phyloP scores from a whole-genome alignment of 306 rosid species.

The Gastrolobium bilobum region DNA sequence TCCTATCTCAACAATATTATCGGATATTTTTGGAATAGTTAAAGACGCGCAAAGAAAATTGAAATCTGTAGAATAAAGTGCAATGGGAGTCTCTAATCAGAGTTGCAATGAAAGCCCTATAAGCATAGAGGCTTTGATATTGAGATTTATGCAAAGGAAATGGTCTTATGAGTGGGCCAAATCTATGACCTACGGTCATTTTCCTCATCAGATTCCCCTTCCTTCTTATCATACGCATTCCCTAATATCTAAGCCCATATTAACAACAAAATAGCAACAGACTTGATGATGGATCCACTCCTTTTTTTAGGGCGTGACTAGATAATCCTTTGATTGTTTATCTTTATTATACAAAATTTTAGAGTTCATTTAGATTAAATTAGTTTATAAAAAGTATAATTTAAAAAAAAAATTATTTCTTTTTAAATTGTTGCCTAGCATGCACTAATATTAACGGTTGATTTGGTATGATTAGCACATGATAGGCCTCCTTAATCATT shows the following conservation, averaged over 20 bases:
- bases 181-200: constrained; percentile 36
- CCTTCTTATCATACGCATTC: constrained; percentile 51
- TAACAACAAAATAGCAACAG: constrained; percentile 49
- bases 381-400: background rate
- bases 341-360: no score
- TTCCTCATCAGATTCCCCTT: constrained; percentile 52
- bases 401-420: no score
- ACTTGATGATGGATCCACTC: constrained; percentile 41
- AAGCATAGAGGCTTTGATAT: constrained; percentile 3
- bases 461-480: constrained; percentile 3
- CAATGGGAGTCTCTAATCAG: background rate
- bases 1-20: background rate
- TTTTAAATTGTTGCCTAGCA: background rate
- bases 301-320: background rate
- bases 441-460: background rate
- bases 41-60: no score
- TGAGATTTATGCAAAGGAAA: constrained; percentile 21
- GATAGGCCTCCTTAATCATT: background rate
- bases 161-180: constrained; percentile 47
- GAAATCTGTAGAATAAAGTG: background rate
- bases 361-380: background rate
- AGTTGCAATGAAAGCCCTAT: background rate
- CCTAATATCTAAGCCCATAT: constrained; percentile 55
- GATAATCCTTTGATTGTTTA: no score
- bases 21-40: background rate